Conservation (phyloP, 805 yeast species). For the Candida oleophila region DNA sequence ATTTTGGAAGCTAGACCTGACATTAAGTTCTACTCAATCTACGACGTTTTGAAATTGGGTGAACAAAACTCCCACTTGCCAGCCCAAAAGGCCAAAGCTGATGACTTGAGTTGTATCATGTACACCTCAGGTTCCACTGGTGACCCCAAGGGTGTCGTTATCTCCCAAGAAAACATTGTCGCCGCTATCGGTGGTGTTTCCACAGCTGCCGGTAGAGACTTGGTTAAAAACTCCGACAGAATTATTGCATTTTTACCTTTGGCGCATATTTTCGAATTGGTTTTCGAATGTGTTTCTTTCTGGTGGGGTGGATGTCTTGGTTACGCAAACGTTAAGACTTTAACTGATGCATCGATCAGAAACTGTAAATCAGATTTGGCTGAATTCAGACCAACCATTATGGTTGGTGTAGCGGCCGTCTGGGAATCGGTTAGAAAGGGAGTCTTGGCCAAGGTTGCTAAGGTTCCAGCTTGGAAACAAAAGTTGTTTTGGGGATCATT, state of each 20-base stretch:
- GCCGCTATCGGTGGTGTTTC: constrained; percentile 87
- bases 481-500: constrained; percentile 88
- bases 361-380: constrained; percentile 88
- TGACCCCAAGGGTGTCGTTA: constrained; percentile 79
- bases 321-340: constrained; percentile 89
- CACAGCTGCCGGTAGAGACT: constrained; percentile 52
- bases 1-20: constrained; percentile 74
- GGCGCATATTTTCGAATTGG: constrained; percentile 94
- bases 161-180: constrained; percentile 64
- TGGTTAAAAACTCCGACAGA: constrained; percentile 60
- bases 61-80: constrained; percentile 38
- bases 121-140: constrained; percentile 89
- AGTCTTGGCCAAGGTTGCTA: constrained; percentile 69
- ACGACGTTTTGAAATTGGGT: constrained; percentile 70
- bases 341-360: constrained; percentile 76
- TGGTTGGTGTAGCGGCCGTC: constrained; percentile 99
- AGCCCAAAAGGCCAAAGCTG: constrained; percentile 49
- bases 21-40: constrained; percentile 59
- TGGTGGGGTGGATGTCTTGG: constrained; percentile 92
- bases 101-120: constrained; percentile 73
- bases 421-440: constrained; percentile 98
- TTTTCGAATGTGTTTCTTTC: constrained; percentile 73
- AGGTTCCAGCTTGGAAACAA: constrained; percentile 64
- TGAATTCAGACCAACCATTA: constrained; percentile 83
- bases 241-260: constrained; percentile 88